Base-by-base conservation (phyloP, 1,284 basidiomycete genomes). In the Sporisorium sorghi region DNA sequence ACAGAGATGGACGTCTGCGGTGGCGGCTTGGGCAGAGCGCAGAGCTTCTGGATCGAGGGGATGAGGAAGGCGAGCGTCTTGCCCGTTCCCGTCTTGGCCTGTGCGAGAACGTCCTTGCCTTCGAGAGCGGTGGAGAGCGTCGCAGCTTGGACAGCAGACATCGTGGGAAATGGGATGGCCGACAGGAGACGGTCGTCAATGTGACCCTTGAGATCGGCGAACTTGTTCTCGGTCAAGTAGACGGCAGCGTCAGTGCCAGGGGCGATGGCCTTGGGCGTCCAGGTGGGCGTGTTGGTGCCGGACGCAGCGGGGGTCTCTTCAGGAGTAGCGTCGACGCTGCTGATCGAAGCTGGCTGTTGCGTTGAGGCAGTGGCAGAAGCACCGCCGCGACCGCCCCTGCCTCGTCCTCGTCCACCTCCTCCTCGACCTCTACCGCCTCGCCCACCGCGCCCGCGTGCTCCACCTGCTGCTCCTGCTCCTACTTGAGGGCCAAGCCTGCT, bases 41-140 rank as follows among this genome's bases (percentile, higher is more conserved):
- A 73, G 30, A 88, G 75, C 14, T 77, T 79, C 69, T 96, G 92
- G 67, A 97, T 88, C 12, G 92, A 92, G 5, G 94, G 94, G 6
- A 97, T 88, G 55, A 97, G 89, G 87, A 96, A 97, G 0, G 90
- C 93, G 35, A 95, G 86, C 0, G 94, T 97, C 86, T 97, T 97
- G 52, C 94, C 94, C 0, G 94, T 95, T 44, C 94, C 93, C 0
- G 94, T 96, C 85, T 91, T 92, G n/a, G 94, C 93, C 79, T 91
- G 90, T 21, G 93, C 92, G 37, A 94, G 73, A 5, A 87, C 81
- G 56, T 87, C 87, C 33, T 80, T 77, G 42, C 85, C 84, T 0
- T 78, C 76, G 4, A 87, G 73, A 39, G 86, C 85, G 7, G 85
- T 74, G n/a, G 85, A 85, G 17, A 88, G 78, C 1, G 87, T 87